Conservation (phyloP, 2,329 filamentous ascomycete genomes). For the Thermochaetoides dissita region DNA sequence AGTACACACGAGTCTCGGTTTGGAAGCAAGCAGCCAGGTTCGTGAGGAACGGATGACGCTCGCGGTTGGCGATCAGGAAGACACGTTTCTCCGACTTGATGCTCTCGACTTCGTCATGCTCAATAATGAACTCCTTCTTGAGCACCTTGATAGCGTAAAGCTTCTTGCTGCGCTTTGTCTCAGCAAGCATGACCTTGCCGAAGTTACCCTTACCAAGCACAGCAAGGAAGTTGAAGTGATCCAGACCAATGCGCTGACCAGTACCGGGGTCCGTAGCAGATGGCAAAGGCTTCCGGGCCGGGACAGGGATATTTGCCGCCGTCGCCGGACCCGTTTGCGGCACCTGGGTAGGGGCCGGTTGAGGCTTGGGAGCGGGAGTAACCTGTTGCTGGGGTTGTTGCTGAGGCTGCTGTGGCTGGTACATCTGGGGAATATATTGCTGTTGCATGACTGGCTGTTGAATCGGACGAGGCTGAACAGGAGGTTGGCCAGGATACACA, state of each 20-base stretch:
- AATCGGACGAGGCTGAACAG: constrained; percentile 22
- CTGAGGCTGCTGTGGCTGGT: constrained; percentile 21
- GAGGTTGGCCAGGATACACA: constrained; percentile 31
- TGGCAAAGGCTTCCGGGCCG: constrained; percentile 48
- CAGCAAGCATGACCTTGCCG: constrained; percentile 97
- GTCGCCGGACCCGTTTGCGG: constrained; percentile 14
- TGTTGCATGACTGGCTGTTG: constrained; percentile 26
- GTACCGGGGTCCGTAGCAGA: constrained; percentile 58
- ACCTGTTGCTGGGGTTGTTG: constrained; percentile 18
- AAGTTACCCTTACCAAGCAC: constrained; percentile 98
- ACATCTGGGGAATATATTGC: constrained; percentile 25
- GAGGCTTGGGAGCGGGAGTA: constrained; percentile 25
- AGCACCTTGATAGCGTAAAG: constrained; percentile 97
- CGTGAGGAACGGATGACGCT: constrained; percentile 87
- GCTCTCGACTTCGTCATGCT: constrained; percentile 97
- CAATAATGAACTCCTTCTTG: constrained; percentile 99
- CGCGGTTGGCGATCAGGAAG: constrained; percentile 92
- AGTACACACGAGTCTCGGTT: constrained; percentile 95
- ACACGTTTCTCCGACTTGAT: constrained; percentile 96
- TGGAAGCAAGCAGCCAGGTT: constrained; percentile 97
- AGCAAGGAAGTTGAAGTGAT: constrained; percentile 98
- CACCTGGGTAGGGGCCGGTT: constrained; percentile 24
- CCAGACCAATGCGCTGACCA: constrained; percentile 76
- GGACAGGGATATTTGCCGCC: constrained; percentile 21
- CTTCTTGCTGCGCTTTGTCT: constrained; percentile 83